Base-by-base conservation (phyloP, 1,139 yeast species). In the Pichia cactophila region DNA sequence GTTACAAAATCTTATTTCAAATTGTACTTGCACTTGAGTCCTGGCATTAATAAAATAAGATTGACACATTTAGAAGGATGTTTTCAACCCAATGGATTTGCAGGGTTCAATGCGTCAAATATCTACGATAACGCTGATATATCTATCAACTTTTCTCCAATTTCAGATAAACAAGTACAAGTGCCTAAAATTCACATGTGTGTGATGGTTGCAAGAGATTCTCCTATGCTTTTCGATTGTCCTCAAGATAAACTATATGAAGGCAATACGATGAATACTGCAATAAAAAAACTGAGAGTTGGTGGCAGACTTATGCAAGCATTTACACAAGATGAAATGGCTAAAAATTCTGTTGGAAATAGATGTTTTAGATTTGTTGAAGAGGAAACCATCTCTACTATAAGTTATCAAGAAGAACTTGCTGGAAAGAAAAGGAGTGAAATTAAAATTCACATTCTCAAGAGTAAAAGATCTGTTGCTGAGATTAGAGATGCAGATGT, bases 231-330 rank as follows among this genome's bases (percentile, higher is more conserved):
- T 9, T 90, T 79, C 63, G 97, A 92, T 61, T 80, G 89, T 60
- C 94, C 95, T 2, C 62, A 66, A 4, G 73, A 79, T 50, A 78
- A 79, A 54, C 56, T 66, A 28, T 65, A 69, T 40, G 95, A 87
- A 58, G 82, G 81, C 1, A 83, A 88, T 54, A 78, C 74, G n/a
- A 62, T 90, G 26, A 83, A 83, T 17, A 67, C 81, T n/a, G 97
- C 97, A 0, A 70, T 87, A 26, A 72, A 73, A 56, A 89, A 87
- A 63, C 65, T 92, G 56, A 80, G 95, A 58, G 78, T 88, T 53
- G 97, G 90, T 8, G 96, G 87, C 4, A 74, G 96, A 59, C 65
- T 92, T 65, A 88, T 89, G 96, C 90, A 88, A 60, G 96, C 97
- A 0, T 90, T 80, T 63, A 90, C 97, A 0, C 83, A 83, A 57